Evolutionary conservation across 164 flowering plant genomes (phyloP), one percentile per base, ranked within the genome.

Genomic region (Dillenia suffruticosa): DNA sequence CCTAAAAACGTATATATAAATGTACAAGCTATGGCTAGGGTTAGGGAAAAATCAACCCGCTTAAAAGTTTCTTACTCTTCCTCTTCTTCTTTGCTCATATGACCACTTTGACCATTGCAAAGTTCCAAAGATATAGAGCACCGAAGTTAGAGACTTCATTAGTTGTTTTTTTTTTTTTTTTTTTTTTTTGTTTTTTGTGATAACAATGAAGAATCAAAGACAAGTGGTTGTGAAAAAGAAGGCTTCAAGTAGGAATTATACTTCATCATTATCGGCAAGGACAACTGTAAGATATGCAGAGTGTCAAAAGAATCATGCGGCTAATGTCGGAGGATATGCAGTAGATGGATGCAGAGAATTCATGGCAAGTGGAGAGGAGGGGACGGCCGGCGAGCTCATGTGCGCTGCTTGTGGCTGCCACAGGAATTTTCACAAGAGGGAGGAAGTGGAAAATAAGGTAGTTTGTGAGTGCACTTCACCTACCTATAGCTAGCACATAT

Each of bases 221-320:
- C 63, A 59, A 49, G 63, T 59, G 13, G 63, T 59, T 44, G 44
- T 59, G 40, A 32, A 11, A 49, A 59, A 59, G 46, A 49, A 49
- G 47, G 45, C 10, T 24, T 12, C 49, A 58, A 58, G 49, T 44
- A 45, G 10, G 5, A 14, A 9, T 53, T 8, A 44, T 26, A 44
- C 16, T 15, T 58, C 61, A 8, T 44, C 61, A 32, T 32, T 6
- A 32, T 32, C 40, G 40, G 40, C 40, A 32, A 32, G 49, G 26
- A 13, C 22, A 15, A 52, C 51, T 32, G 61, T 68, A n/a, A 44
- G 70, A 44, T 67, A 71, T 49, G 51, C 44, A 11, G 70, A 71
- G 60, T 71, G 74, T 54, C 69, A 66, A 54, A 71, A 66, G 67
- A 71, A 71, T 61, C 74, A 66, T 54, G 74, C 74, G 14, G 74